Conservation (phyloP, 768 basidiomycete species). For the Amanita thiersii region DNA sequence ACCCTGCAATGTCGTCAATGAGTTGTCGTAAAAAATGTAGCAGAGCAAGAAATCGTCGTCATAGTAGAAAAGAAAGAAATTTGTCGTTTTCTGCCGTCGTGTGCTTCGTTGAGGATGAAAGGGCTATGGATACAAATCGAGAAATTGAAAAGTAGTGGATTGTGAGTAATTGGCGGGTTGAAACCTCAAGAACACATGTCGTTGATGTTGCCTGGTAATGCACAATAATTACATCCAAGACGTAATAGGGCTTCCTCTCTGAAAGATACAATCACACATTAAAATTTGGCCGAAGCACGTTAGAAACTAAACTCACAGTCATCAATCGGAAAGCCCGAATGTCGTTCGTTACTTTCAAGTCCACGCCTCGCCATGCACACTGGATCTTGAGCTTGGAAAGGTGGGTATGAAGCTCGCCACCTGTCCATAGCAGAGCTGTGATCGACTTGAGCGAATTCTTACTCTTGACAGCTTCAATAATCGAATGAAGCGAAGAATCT, state of each 20-base stretch:
- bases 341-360: constrained; percentile 41
- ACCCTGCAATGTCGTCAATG: no score
- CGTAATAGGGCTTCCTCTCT: constrained; percentile 2
- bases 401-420: constrained; percentile 40
- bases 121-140: constrained; percentile 10
- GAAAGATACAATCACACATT: constrained; percentile 8
- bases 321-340: constrained; percentile 44
- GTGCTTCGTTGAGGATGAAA: no score
- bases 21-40: no score
- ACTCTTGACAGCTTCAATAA: constrained; percentile 46
- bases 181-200: background rate
- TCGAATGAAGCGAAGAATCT: constrained; percentile 44
- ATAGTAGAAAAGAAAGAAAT: no score
- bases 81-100: no score
- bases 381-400: constrained; percentile 50
- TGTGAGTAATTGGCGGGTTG: background rate
- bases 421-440: constrained; percentile 47
- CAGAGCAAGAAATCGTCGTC: no score
- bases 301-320: constrained; percentile 29
- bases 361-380: constrained; percentile 56
- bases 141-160: background rate
- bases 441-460: constrained; percentile 36
- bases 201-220: background rate
- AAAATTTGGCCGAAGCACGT: constrained; percentile 15
- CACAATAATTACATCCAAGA: background rate